These are phyloP conservation scores for Vigna mungo DNA, from an alignment of 306 rosid genomes.

Conservation along the genomic window DNA sequence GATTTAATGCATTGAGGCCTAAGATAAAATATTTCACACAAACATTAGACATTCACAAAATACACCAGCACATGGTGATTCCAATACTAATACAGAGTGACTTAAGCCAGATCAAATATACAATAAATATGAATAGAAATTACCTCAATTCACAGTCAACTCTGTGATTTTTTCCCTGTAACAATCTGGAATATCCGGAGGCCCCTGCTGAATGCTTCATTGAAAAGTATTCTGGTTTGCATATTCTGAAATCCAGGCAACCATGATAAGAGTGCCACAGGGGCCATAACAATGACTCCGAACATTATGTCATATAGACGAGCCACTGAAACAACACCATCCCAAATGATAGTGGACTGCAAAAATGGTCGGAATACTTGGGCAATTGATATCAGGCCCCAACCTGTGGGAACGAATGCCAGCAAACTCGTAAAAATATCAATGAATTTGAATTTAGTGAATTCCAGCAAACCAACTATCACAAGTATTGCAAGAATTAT, in stretches of 20 bases:
- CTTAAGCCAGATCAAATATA: slow-evolving; percentile 14
- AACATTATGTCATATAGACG: slow-evolving; percentile 59
- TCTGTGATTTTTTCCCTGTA: slow-evolving; percentile 64
- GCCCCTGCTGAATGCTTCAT: slow-evolving; percentile 64
- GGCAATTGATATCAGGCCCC: slow-evolving; percentile 60
- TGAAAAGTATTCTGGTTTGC: slow-evolving; percentile 63
- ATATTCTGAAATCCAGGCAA: slow-evolving; percentile 62
- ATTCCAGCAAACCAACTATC: slow-evolving; percentile 53
- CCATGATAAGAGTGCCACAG: slow-evolving; percentile 59
- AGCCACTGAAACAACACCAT: slow-evolving; percentile 55
- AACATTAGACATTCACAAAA: slow-evolving; percentile 2
- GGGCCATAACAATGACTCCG: slow-evolving; percentile 56
- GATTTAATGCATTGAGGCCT: slow-evolving; percentile 3
- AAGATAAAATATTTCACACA: slow-evolving; percentile 5
- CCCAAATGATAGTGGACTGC: slow-evolving; percentile 53
- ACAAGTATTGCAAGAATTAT: slow-evolving; percentile 52
- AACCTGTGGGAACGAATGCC: slow-evolving; percentile 64
- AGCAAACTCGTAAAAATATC: slow-evolving; percentile 56
- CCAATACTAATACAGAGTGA: not conserved
- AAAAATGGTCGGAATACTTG: slow-evolving; percentile 56
- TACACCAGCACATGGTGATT: not conserved
- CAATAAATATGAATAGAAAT: slow-evolving; percentile 32
- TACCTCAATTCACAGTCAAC: slow-evolving; percentile 66
- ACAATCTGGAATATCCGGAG: slow-evolving; percentile 60
- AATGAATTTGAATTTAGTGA: slow-evolving; percentile 49